Evolutionary conservation across 768 basidiomycete species (phyloP).

Genomic region (Lactifluus hygrophoroides): DNA sequence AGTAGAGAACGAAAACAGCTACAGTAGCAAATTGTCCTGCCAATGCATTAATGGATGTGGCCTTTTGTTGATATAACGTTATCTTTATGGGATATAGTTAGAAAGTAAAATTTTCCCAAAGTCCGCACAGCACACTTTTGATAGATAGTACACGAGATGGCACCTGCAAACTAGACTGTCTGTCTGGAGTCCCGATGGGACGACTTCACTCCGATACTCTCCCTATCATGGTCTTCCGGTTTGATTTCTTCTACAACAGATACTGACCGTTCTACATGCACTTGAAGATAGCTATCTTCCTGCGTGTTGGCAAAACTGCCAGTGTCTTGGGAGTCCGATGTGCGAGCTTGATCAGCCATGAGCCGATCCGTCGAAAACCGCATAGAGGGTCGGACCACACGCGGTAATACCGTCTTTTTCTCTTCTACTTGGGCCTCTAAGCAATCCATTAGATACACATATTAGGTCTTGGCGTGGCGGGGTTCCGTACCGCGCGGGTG

Average conservation of each 20-base stretch:
- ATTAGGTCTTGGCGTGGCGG: not conserved
- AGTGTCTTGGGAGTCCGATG: not conserved
- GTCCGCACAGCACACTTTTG: not conserved
- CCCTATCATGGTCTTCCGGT: not conserved
- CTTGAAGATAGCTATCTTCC: conserved; percentile 16
- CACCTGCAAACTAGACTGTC: not conserved
- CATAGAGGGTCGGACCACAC: not conserved
- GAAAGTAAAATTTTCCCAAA: not conserved
- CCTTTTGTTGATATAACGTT: too few relatives aligned
- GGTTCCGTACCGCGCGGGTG: conserved; percentile 27
- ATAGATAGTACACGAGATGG: not conserved
- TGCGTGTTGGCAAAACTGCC: not conserved
- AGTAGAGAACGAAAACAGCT: too few relatives aligned
- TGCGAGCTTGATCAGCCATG: not conserved
- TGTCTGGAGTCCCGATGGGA: not conserved
- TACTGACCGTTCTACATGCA: conserved; percentile 5
- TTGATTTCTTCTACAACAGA: not conserved
- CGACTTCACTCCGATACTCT: not conserved
- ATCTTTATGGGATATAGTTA: not conserved
- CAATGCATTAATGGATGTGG: too few relatives aligned
- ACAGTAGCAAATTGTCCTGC: not conserved
- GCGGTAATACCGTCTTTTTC: not conserved
- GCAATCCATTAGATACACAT: not conserved
- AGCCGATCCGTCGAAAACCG: not conserved
- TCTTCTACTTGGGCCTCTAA: conserved; percentile 22